Evolutionary conservation across 129 eudicot genomes (phyloP).

Genomic region (Flaveria robusta): DNA sequence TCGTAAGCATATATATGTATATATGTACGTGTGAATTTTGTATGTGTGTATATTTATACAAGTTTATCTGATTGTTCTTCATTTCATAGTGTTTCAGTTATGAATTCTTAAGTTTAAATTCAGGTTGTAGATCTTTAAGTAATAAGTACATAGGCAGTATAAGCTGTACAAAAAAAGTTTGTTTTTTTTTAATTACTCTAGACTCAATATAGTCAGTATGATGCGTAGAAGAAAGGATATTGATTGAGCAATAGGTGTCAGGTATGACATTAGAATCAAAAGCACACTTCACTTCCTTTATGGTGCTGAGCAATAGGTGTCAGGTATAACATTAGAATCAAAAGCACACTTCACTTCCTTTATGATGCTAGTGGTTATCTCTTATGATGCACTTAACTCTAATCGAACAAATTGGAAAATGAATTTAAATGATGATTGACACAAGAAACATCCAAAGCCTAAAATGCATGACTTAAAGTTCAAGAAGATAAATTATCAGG

Average conservation of each 20-base stretch:
- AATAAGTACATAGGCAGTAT: too few relatives aligned
- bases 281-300: neutral
- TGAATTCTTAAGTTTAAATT: neutral
- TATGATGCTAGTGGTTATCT: neutral
- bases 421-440: neutral
- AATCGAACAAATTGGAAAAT: neutral
- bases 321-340: neutral
- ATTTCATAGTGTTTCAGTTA: neutral
- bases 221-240: neutral
- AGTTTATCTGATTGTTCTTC: neutral
- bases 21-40: neutral
- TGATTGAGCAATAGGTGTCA: neutral
- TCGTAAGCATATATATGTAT: neutral
- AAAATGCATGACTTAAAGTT: neutral
- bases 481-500: neutral
- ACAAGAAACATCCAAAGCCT: neutral
- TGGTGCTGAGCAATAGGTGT: neutral
- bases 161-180: too few relatives aligned
- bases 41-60: neutral
- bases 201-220: constrained; percentile 11
- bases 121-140: neutral
- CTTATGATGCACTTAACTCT: neutral
- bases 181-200: neutral
- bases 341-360: neutral
- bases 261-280: constrained; percentile 5